phyloP scores from a whole-genome alignment of 768 basidiomycete species.

The Sistotremastrum niveocremeum region DNA sequence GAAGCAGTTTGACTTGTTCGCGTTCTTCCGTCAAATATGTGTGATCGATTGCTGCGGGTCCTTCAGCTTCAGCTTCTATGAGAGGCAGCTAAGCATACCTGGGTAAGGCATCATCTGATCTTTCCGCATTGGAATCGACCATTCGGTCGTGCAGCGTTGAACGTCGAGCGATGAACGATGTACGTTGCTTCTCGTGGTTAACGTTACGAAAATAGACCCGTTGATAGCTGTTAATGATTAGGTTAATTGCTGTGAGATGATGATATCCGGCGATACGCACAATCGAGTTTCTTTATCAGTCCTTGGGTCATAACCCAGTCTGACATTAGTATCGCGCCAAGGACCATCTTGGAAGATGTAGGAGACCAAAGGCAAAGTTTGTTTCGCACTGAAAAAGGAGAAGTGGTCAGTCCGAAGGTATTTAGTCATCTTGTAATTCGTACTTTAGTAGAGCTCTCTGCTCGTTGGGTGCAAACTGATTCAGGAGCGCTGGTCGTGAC shows the following conservation, averaged over 20 bases:
- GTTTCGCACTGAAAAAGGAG: constrained; percentile 47
- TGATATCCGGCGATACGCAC: constrained; percentile 23
- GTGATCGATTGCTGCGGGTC: constrained; percentile 28
- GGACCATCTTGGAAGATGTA: constrained; percentile 93
- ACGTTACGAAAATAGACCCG: constrained; percentile 82
- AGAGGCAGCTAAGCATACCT: constrained; percentile 15
- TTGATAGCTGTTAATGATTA: constrained; percentile 61
- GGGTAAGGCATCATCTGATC: constrained; percentile 12
- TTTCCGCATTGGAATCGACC: constrained; percentile 29
- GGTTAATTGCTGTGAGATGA: background rate
- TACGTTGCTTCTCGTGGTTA: constrained; percentile 65
- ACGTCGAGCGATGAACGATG: constrained; percentile 59
- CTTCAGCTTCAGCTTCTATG: background rate
- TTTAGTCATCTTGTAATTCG: constrained; percentile 9
- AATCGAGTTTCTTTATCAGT: constrained; percentile 57
- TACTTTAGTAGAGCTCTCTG: constrained; percentile 67
- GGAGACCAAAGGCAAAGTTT: constrained; percentile 63
- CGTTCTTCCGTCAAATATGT: constrained; percentile 80
- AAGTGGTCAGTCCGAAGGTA: background rate
- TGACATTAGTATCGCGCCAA: constrained; percentile 80
- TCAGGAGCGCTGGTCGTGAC: constrained; percentile 77
- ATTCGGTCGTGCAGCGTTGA: constrained; percentile 55
- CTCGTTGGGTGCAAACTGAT: constrained; percentile 60
- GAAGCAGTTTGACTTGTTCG: constrained; percentile 78
- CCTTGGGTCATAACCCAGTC: constrained; percentile 84